phyloP scores from a whole-genome alignment of 2,329 filamentous ascomycete genomes.

The Penicillium sp. region DNA sequence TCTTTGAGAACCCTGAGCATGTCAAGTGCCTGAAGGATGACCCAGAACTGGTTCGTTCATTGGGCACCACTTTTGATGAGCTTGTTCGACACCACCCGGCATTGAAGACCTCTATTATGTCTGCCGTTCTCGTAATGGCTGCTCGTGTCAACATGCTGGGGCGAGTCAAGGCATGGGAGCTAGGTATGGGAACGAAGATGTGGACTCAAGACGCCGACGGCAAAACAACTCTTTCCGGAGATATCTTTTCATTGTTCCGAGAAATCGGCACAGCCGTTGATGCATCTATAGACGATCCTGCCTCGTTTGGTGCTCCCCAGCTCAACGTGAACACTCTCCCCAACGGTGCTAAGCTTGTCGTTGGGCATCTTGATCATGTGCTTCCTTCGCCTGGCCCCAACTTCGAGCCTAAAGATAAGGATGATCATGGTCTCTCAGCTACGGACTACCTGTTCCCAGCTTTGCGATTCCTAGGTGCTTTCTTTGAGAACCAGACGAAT shows the following conservation, averaged over 20 bases:
- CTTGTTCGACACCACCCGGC: conserved; percentile 88
- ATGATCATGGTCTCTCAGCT: conserved; percentile 53
- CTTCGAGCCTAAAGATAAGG: conserved; percentile 50
- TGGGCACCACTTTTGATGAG: conserved; percentile 89
- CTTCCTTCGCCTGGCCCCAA: conserved; percentile 23
- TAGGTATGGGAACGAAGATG: conserved; percentile 76
- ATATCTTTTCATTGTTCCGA: conserved; percentile 40
- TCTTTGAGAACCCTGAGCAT: conserved; percentile 92
- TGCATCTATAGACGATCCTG: conserved; percentile 23
- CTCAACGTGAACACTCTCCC: conserved; percentile 34
- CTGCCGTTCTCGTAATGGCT: conserved; percentile 86
- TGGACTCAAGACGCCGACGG: conserved; percentile 61
- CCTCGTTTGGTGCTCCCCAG: conserved; percentile 26
- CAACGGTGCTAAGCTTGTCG: conserved; percentile 35
- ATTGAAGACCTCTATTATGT: conserved; percentile 74
- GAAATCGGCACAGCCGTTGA: conserved; percentile 35
- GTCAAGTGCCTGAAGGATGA: conserved; percentile 80
- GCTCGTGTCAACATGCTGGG: conserved; percentile 74
- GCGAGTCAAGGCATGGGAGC: conserved; percentile 63
- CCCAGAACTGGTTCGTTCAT: conserved; percentile 64
- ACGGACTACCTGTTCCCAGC: conserved; percentile 72
- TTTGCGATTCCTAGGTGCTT: conserved; percentile 72
- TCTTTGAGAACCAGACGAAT: conserved; percentile 71
- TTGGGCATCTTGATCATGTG: conserved; percentile 31
- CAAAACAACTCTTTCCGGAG: conserved; percentile 59